Evolutionary conservation across 305 asterid species (phyloP).

Genomic region (Stenogyne calaminthoides): DNA sequence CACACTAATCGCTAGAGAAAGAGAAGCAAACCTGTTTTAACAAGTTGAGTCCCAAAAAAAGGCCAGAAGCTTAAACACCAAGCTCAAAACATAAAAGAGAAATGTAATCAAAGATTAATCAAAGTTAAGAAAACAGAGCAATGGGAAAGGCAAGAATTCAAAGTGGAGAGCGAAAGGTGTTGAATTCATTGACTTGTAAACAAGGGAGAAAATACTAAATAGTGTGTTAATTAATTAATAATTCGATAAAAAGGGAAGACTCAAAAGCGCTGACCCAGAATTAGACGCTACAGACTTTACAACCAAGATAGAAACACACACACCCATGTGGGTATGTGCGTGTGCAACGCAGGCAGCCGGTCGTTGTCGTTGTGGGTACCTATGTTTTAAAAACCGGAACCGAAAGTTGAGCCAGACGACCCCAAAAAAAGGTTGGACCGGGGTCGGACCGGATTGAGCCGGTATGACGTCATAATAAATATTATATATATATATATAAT

Average conservation of each 20-base stretch:
- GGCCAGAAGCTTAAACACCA: constrained; percentile 14
- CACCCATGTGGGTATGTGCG: constrained; percentile 26
- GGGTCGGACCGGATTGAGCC: too few species aligned
- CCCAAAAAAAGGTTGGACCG: too few species aligned
- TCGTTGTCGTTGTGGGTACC: constrained; percentile 1
- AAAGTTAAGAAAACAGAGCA: neutral
- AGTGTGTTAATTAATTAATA: neutral
- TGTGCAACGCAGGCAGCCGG: neutral
- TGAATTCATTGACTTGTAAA: neutral
- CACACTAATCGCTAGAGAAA: neutral
- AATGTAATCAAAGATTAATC: neutral
- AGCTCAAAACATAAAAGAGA: neutral
- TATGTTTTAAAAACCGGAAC: too few species aligned
- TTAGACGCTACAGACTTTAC: constrained; percentile 3
- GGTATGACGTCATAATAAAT: too few species aligned
- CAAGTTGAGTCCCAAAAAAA: neutral
- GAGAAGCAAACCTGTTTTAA: constrained; percentile 13
- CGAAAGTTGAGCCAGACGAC: too few species aligned
- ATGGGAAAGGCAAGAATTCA: constrained; percentile 4
- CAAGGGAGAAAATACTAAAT: neutral
- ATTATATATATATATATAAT: too few species aligned
- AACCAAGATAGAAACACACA: constrained; percentile 15
- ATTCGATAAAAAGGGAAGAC: neutral
- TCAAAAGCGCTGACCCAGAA: constrained; percentile 27
- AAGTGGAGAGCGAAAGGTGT: constrained; percentile 6